Evolutionary conservation across 768 basidiomycete genomes (phyloP).

Genomic region (Obba rivulosa): DNA sequence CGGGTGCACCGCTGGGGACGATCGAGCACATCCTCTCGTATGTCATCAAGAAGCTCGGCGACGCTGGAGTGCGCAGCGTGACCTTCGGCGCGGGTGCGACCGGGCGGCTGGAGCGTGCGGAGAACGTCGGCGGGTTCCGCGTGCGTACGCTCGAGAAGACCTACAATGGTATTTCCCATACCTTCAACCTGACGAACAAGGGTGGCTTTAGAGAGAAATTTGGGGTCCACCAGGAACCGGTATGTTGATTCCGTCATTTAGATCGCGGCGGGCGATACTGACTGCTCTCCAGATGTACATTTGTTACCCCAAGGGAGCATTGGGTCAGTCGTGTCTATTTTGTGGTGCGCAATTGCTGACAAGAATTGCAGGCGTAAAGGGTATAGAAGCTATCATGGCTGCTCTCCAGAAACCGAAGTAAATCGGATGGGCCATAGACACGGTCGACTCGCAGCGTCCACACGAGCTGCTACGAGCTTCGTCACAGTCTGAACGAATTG

Average conservation of each 20-base stretch:
- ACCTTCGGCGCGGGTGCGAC: conserved; percentile 38
- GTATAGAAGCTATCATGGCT: conserved; percentile 29
- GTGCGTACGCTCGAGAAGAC: conserved; percentile 33
- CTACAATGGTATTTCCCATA: conserved; percentile 31
- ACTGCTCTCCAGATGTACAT: conserved; percentile 22
- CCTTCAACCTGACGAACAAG: conserved; percentile 31
- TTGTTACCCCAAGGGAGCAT: conserved; percentile 27
- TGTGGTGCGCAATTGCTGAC: background rate
- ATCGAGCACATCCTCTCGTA: conserved; percentile 33
- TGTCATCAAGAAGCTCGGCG: conserved; percentile 33
- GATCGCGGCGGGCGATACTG: background rate
- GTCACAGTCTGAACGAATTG: too few species aligned
- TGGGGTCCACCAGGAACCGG: conserved; percentile 27
- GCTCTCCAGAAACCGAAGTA: conserved; percentile 28
- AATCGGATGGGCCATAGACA: background rate
- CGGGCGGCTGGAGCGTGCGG: conserved; percentile 23
- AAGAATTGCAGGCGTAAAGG: conserved; percentile 15
- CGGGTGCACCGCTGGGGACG: conserved; percentile 34
- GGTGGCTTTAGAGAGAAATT: conserved; percentile 35
- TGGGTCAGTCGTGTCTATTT: conserved; percentile 17
- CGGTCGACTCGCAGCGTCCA: too few species aligned
- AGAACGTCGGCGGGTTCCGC: conserved; percentile 28
- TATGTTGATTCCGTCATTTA: conserved; percentile 9
- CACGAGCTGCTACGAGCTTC: too few species aligned
- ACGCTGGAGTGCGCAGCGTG: conserved; percentile 30